A percentile compares a stretch with the other conserved stretches of the same genome.
Evolutionary conservation across 2,329 filamentous ascomycete species (phyloP).

Genomic region (Dryadomyces sulphureus): DNA sequence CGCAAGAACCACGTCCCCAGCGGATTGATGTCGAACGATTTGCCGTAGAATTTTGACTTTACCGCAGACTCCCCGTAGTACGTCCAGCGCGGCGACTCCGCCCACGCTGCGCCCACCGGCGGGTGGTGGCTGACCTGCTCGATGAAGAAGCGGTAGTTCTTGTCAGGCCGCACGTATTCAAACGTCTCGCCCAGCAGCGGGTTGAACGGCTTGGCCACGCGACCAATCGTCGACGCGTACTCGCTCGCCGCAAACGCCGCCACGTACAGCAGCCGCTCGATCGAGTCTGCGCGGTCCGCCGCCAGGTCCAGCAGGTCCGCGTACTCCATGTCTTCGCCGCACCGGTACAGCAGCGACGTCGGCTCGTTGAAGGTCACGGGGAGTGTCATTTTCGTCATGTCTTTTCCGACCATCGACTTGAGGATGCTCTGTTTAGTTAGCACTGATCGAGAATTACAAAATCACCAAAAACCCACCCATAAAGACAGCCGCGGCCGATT

Average conservation of each 20-base stretch:
- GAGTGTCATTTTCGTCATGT: constrained; percentile 99
- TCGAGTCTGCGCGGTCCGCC: constrained; percentile 69
- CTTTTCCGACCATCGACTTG: constrained; percentile 99
- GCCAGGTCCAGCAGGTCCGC: constrained; percentile 82
- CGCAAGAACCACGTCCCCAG: constrained; percentile 94
- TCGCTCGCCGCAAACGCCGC: constrained; percentile 92
- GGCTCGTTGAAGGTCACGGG: constrained; percentile 98
- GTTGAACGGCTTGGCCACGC: constrained; percentile 97
- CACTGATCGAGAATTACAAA: background rate
- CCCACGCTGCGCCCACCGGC: constrained; percentile 82
- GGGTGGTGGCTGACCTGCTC: constrained; percentile 98
- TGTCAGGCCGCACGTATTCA: constrained; percentile 89
- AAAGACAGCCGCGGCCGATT: constrained; percentile 87
- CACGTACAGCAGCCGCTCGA: constrained; percentile 86
- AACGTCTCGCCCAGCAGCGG: constrained; percentile 92
- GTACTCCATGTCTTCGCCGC: constrained; percentile 97
- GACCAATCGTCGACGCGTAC: constrained; percentile 91
- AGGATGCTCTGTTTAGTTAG: constrained; percentile 58
- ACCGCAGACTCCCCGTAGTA: constrained; percentile 95
- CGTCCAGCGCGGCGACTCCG: constrained; percentile 86
- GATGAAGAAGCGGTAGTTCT: constrained; percentile 95
- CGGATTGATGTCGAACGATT: constrained; percentile 93
- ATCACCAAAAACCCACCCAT: constrained; percentile 52
- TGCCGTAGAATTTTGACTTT: constrained; percentile 93
- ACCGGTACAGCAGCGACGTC: constrained; percentile 85